Percentiles rank a stretch among this genome's conserved stretches.
Evolutionary conservation across 805 yeast genomes (phyloP).

Genomic region (Suhomyces pyralidae): DNA sequence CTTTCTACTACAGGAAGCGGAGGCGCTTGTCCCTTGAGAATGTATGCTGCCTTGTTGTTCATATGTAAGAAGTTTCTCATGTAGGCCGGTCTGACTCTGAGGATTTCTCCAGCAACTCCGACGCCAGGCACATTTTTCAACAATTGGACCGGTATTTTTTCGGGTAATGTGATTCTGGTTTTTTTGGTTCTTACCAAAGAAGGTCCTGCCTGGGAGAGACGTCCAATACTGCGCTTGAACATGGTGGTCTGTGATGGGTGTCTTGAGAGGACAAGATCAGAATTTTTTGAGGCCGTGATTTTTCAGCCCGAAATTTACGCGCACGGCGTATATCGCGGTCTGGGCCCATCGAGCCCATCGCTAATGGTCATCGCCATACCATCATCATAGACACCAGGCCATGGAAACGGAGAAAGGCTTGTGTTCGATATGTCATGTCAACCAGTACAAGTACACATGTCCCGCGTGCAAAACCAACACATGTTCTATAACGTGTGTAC

Average conservation of each 20-base stretch:
- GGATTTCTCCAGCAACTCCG: slow-evolving; percentile 71
- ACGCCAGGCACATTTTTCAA: slow-evolving; percentile 60
- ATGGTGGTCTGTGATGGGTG: neutral
- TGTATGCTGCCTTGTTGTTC: slow-evolving; percentile 70
- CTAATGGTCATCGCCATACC: neutral
- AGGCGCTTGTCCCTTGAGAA: slow-evolving; percentile 37
- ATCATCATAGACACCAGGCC: neutral
- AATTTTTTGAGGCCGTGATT: neutral
- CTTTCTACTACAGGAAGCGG: slow-evolving; percentile 40
- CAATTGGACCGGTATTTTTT: slow-evolving; percentile 71
- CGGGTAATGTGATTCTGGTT: slow-evolving; percentile 13
- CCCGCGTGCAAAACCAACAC: slow-evolving; percentile 70
- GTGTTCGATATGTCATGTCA: slow-evolving; percentile 37
- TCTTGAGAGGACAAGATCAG: neutral
- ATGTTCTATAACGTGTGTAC: slow-evolving; percentile 71
- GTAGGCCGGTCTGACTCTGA: slow-evolving; percentile 70
- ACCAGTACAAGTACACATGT: slow-evolving; percentile 63
- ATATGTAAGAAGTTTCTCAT: slow-evolving; percentile 80
- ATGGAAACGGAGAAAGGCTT: slow-evolving; percentile 9
- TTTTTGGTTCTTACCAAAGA: slow-evolving; percentile 13
- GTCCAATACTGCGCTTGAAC: neutral
- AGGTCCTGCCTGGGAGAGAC: slow-evolving; percentile 1
- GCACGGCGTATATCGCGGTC: neutral
- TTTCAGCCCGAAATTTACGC: slow-evolving; percentile 3
- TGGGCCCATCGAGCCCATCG: neutral